Evolutionary conservation across 345 rosid species (phyloP).

Genomic region (Hibiscus tridactylites): DNA sequence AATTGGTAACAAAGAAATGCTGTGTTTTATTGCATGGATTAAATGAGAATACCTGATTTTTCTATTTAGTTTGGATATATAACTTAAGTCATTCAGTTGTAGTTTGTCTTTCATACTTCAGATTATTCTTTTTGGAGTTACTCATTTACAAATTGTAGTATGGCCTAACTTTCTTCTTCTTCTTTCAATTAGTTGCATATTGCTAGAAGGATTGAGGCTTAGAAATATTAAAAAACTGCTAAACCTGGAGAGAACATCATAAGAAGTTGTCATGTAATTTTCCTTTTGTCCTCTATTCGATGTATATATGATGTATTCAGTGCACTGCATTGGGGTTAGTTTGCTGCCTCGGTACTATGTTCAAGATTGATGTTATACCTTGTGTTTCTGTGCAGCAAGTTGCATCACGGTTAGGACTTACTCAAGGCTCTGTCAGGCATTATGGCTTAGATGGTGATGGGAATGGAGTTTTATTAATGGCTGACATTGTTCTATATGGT

Average conservation of each 20-base stretch:
- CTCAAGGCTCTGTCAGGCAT: conserved; percentile 56
- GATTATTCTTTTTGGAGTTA: background rate
- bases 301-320: background rate
- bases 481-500: conserved; percentile 83
- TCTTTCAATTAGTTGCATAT: background rate
- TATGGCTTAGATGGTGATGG: conserved; percentile 71
- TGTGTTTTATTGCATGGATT: background rate
- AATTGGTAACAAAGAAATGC: background rate
- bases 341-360: background rate
- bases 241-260: background rate
- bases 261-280: background rate
- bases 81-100: conserved; percentile 1
- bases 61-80: background rate
- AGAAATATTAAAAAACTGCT: background rate
- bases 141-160: background rate
- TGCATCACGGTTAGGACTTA: conserved; percentile 70
- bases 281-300: background rate
- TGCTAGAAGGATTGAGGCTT: background rate
- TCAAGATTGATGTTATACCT: conserved; percentile 4
- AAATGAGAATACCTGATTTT: background rate
- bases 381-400: conserved; percentile 46
- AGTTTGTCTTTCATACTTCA: background rate
- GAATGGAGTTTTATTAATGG: conserved; percentile 59
- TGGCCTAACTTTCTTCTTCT: background rate
- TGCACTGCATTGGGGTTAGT: background rate